Conservation (phyloP, 2,329 filamentous ascomycete genomes). For the Pochonia chlamydosporia region DNA sequence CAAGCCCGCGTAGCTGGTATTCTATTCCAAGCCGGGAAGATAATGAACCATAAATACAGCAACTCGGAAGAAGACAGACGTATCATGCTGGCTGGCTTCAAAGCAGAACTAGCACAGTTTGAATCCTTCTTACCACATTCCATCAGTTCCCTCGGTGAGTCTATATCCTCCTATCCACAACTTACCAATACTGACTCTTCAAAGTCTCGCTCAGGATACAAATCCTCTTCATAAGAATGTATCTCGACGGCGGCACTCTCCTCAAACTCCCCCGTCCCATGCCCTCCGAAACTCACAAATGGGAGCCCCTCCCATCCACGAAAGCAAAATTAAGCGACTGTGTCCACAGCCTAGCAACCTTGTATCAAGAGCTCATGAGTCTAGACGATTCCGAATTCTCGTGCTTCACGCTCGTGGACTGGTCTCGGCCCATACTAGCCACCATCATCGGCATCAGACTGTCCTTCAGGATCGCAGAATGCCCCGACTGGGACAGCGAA, state of each 20-base stretch:
- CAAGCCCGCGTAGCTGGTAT: conserved; percentile 37
- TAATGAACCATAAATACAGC: conserved; percentile 21
- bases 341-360: conserved; percentile 18
- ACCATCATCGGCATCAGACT: conserved; percentile 39
- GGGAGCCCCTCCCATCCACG: conserved; percentile 11
- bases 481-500: conserved; percentile 28
- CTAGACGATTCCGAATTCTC: conserved; percentile 26
- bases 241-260: conserved; percentile 32
- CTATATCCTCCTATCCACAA: neutral
- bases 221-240: conserved; percentile 30
- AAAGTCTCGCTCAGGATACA: conserved; percentile 24
- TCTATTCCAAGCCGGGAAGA: conserved; percentile 29
- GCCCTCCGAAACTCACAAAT: neutral
- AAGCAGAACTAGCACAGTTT: conserved; percentile 39
- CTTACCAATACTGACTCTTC: conserved; percentile 16
- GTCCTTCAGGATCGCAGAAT: conserved; percentile 36
- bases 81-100: conserved; percentile 42
- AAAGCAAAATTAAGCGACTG: conserved; percentile 16
- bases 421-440: conserved; percentile 33
- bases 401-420: conserved; percentile 36
- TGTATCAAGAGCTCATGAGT: conserved; percentile 26
- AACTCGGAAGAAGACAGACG: conserved; percentile 33
- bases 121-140: conserved; percentile 28
- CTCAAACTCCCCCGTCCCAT: conserved; percentile 17
- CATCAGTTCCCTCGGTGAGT: conserved; percentile 20